Conservation (phyloP, 768 basidiomycete genomes). For the Collybia mongolica region DNA sequence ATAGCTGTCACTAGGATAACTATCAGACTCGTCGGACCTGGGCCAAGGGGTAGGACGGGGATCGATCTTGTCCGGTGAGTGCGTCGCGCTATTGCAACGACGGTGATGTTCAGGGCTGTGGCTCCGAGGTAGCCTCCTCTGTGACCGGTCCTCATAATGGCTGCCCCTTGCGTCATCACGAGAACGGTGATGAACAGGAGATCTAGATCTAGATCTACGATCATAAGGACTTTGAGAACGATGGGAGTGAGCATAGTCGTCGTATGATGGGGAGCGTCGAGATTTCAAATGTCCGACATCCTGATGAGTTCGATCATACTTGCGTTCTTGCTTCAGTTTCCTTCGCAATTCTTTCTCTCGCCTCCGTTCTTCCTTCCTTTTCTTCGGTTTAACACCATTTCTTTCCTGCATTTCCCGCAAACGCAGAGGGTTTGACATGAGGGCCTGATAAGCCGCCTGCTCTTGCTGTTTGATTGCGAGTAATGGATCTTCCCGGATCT, state of each 20-base stretch:
- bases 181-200: constrained; percentile 21
- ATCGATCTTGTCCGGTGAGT: constrained; percentile 21
- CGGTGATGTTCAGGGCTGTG: constrained; percentile 35
- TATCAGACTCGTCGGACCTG: constrained; percentile 53
- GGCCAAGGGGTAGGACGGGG: constrained; percentile 35
- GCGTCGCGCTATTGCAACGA: constrained; percentile 23
- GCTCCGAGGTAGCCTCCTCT: constrained; percentile 19
- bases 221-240: constrained; percentile 44
- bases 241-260: constrained; percentile 34
- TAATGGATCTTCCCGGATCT: constrained; percentile 95
- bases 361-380: constrained; percentile 68
- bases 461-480: constrained; percentile 99
- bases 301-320: constrained; percentile 24
- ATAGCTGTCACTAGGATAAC: constrained; percentile 27
- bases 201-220: constrained; percentile 50
- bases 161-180: constrained; percentile 16
- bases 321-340: constrained; percentile 38
- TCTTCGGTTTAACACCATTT: constrained; percentile 79
- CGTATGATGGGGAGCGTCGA: constrained; percentile 26
- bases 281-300: constrained; percentile 11
- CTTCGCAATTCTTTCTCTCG: constrained; percentile 45
- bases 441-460: constrained; percentile 85
- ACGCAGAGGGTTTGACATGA: constrained; percentile 84
- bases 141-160: constrained; percentile 27
- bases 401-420: constrained; percentile 78